Base-by-base conservation (phyloP, 1,284 basidiomycete species). In the Cystobasidiaceae sp. region DNA sequence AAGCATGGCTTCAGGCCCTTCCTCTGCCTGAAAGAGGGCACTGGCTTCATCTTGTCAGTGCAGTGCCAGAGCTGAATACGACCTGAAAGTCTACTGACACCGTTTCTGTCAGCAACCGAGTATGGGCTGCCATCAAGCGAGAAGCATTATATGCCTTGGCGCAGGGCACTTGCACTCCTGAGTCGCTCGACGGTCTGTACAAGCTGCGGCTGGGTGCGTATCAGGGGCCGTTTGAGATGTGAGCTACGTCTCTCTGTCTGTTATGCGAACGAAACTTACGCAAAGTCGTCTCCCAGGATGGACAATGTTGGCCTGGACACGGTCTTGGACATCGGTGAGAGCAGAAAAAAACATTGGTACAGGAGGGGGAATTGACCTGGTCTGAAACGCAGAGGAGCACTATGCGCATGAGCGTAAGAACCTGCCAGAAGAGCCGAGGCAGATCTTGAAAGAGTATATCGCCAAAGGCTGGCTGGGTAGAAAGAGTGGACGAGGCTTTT, bases 391-490 rank as follows among this genome's bases (percentile, higher is more conserved):
- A 61, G 48, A 61, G 19, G 6, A 51, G 23, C 58, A 61, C 28
- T 61, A 51, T 28, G 58, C 58, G 4, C 23, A 51, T 7, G 58
- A 61, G 33, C 21, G 58, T 3, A 21, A 21, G 9, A 30, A 27
- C 13, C 46, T 51, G 2, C 58, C 58, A 13, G 37, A 49, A 61
- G 46, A 49, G 30, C 58, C 58, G 21, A 15, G 58, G 28, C 33
- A 49, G 37, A 23, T 51, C 5, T 34, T 61, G 25, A 23, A 33
- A 19, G 37, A 50, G 32, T 61, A 61, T 32, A 43, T 56, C 19
- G 37, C 54, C 3, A 56, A 56, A 44, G 88, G 89, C 43, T 97
- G 91, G 90, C 82, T 87, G 64, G 93, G 93, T 17, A 88, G 83
- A 80, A 97, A 93, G 81, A 87, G 83, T 67, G 88, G 89, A 2